phyloP scores from a whole-genome alignment of 129 eudicot genomes.

The Tagetes erecta region DNA sequence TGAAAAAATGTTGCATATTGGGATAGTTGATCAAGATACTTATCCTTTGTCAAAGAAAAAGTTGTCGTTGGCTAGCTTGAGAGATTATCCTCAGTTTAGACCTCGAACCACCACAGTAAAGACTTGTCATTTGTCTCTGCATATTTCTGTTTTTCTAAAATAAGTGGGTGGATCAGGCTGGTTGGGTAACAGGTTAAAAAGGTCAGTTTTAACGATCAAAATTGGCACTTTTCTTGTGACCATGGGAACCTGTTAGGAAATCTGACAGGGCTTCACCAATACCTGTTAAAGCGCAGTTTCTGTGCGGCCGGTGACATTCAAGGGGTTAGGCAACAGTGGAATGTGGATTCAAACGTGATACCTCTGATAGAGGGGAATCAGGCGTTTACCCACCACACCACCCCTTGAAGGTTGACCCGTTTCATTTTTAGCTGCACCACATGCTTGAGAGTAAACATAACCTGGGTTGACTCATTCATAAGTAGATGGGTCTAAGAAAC shows the following conservation, averaged over 20 bases:
- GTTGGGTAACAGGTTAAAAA: neutral
- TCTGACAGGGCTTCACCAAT: too few species aligned
- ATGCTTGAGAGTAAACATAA: neutral
- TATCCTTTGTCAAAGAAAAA: constrained; percentile 87
- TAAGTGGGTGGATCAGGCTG: neutral
- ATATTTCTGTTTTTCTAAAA: neutral
- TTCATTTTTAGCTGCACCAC: neutral
- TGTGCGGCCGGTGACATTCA: too few species aligned
- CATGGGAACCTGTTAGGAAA: too few species aligned
- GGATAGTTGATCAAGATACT: constrained; percentile 62
- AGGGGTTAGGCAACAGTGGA: too few species aligned
- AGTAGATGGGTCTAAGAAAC: neutral
- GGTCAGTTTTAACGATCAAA: neutral
- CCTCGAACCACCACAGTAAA: constrained; percentile 83
- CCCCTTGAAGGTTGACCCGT: neutral
- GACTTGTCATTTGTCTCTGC: neutral
- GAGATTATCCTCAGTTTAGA: constrained; percentile 74
- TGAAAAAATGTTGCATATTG: constrained; percentile 68
- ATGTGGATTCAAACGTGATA: too few species aligned
- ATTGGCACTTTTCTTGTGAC: too few species aligned
- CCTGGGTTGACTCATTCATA: neutral
- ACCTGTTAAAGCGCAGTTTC: too few species aligned
- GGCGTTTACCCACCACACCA: too few species aligned
- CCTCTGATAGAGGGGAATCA: too few species aligned
- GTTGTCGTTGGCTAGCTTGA: constrained; percentile 64